phyloP scores from a whole-genome alignment of 495 filamentous ascomycete genomes.

The Annulohypoxylon bovei region DNA sequence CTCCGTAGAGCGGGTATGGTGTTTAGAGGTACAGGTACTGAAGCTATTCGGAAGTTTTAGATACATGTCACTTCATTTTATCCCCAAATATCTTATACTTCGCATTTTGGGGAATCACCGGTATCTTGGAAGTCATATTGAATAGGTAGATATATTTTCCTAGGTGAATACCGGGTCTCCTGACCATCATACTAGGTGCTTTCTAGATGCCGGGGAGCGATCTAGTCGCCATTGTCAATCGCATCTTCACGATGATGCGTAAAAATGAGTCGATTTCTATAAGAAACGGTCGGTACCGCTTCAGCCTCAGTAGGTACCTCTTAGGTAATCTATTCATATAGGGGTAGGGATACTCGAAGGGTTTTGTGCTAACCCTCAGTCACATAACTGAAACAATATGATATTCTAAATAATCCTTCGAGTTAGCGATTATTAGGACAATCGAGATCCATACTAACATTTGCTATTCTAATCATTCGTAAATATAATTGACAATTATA shows the following conservation, averaged over 20 bases:
- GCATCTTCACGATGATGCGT: neutral
- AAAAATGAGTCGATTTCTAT: neutral
- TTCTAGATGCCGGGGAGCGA: neutral
- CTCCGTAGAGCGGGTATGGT: neutral
- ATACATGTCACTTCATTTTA: neutral
- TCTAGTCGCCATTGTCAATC: neutral
- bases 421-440: neutral
- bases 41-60: neutral
- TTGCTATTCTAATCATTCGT: neutral
- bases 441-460: neutral
- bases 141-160: neutral
- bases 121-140: neutral
- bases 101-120: neutral
- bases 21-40: neutral
- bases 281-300: neutral
- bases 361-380: neutral
- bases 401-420: neutral
- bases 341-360: neutral
- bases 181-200: constrained; percentile 1
- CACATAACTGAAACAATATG: neutral
- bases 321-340: neutral
- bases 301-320: neutral
- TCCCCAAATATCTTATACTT: neutral
- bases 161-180: neutral
- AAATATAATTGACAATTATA: neutral